phyloP scores from a whole-genome alignment of 345 rosid genomes.

The Rhodamnia rubescens region DNA sequence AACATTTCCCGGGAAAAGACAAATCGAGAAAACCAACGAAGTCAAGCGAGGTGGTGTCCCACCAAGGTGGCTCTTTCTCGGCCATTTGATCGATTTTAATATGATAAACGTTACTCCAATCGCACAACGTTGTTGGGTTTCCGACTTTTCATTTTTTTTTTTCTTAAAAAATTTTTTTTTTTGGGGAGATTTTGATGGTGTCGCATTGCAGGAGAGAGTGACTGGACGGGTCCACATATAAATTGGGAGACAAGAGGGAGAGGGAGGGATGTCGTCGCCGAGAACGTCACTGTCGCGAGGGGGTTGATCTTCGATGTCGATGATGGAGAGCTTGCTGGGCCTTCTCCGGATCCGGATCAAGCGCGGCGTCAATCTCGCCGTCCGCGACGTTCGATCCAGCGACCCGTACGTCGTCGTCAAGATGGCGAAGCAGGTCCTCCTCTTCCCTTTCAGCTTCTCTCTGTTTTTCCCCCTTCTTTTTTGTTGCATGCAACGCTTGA shows the following conservation, averaged over 20 bases:
- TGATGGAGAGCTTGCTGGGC: constrained; percentile 67
- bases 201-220: neutral
- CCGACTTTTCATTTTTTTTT: neutral
- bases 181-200: neutral
- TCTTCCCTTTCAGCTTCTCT: neutral
- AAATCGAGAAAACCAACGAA: neutral
- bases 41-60: neutral
- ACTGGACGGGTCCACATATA: neutral
- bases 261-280: neutral
- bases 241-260: neutral
- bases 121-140: neutral
- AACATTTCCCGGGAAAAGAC: neutral
- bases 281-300: neutral
- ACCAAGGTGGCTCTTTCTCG: neutral
- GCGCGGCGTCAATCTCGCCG: constrained; percentile 86
- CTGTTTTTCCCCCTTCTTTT: no score
- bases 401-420: constrained; percentile 84
- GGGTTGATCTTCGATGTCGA: neutral
- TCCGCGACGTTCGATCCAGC: constrained; percentile 85
- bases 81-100: neutral
- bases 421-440: constrained; percentile 68
- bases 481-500: neutral
- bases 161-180: neutral
- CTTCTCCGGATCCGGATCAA: constrained; percentile 64
- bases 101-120: neutral